Percentiles rank a stretch among this genome's conserved stretches.
Evolutionary conservation across 2,329 filamentous ascomycete species (phyloP).

Genomic region (Sporothrix dimorphospora): DNA sequence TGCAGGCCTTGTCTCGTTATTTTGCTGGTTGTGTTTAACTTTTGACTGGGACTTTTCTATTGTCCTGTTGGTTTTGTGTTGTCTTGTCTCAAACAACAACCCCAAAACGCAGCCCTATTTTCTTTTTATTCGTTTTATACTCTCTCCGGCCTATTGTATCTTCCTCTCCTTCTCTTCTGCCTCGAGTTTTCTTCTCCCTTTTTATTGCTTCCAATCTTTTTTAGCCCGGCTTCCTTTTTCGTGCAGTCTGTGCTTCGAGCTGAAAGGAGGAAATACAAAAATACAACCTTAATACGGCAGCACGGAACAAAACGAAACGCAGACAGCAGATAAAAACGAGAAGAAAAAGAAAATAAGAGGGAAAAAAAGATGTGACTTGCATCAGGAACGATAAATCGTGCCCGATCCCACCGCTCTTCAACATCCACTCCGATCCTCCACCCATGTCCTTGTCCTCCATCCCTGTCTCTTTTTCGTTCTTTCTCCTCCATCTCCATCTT

Average conservation of each 20-base stretch:
- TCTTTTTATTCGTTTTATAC: background rate
- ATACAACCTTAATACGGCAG: slow-evolving; percentile 3
- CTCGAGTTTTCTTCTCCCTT: background rate
- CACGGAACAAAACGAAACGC: background rate
- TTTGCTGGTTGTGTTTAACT: background rate
- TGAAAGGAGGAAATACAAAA: background rate
- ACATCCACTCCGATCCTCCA: background rate
- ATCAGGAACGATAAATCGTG: slow-evolving; percentile 1
- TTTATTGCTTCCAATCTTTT: background rate
- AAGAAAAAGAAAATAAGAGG: background rate
- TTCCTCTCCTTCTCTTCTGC: background rate
- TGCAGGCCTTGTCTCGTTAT: background rate
- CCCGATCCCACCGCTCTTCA: slow-evolving; percentile 10
- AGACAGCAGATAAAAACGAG: background rate
- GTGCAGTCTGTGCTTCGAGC: slow-evolving; percentile 9
- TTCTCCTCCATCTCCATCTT: background rate
- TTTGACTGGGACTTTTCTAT: background rate
- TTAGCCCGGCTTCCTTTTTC: background rate
- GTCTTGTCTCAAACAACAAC: slow-evolving; percentile 1
- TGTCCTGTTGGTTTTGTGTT: background rate
- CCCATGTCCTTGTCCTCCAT: background rate
- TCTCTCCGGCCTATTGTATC: background rate
- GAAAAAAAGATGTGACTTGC: background rate
- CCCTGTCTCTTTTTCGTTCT: background rate
- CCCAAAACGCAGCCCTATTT: background rate